Evolutionary conservation across 176 grass and related monocot species (phyloP), one percentile per base, ranked within the genome.

Genomic region (Pontederia paniculata): DNA sequence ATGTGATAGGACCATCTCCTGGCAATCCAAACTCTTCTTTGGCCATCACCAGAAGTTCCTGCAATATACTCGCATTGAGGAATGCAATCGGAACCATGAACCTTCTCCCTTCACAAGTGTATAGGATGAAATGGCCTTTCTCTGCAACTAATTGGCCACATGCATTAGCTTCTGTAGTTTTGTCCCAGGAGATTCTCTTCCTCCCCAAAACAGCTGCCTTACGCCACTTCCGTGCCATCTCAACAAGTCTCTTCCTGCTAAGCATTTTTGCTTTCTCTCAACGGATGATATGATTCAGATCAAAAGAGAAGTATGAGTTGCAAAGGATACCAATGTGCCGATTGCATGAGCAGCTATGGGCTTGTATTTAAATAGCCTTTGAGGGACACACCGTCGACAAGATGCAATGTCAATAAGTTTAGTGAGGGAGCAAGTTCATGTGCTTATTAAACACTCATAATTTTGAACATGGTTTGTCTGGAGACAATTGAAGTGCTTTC

Each of bases 161-260:
- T 13, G 12, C 5, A 7, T 67, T 21, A 31, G 45, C 23, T 47
- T 56, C 41, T 3, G 44, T 10, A 9, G 18, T 9, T 20, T 20
- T 54, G 8, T 19, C 21, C 52, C 52, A 54, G 42, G 66, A 61
- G 28, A 75, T 74, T 44, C 73, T 74, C 75, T 55, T 84, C 72
- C 70, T 78, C 8, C 70, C 55, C 1, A 78, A 12, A 1, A 47
- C 45, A 0, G 74, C 57, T 42, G 81, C 55, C 31, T 61, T 75
- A 2, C 71, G 80, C 85, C 77, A 89, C 47, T 75, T 89, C 10
- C 67, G 77, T 42, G 43, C 49, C 23, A 86, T 59, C 20, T 78
- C 63, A 52, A 65, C 44, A 13, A 84, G 57, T 51, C 56, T 84
- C 66, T 20, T 31, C 5, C 25, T 31, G 25, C 25, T 31, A 2